These are phyloP conservation scores for Scytalidium lignicola DNA, from an alignment of 2,329 filamentous ascomycete genomes.

Conservation along the genomic window DNA sequence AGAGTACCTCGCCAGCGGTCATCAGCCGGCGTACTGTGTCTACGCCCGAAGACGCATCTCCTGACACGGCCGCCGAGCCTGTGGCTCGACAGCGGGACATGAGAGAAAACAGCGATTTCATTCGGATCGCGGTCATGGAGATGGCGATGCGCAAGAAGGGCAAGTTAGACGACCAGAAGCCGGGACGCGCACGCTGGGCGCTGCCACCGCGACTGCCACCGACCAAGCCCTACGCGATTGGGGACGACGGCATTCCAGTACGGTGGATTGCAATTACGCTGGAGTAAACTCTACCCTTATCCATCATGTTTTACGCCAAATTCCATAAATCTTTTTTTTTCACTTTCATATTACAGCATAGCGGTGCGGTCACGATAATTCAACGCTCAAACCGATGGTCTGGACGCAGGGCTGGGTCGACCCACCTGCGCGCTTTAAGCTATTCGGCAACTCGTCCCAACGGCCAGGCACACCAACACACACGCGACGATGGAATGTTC, in stretches of 20 bases:
- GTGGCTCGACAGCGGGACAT: constrained; percentile 58
- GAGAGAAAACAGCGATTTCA: constrained; percentile 66
- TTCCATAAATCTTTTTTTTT: too few relatives aligned
- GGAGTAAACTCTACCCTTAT: constrained; percentile 16
- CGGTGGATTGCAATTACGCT: constrained; percentile 46
- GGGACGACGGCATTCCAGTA: constrained; percentile 52
- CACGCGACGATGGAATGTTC: background rate
- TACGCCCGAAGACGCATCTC: constrained; percentile 24
- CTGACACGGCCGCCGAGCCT: constrained; percentile 34
- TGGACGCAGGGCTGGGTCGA: background rate
- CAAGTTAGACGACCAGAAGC: constrained; percentile 60
- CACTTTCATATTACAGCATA: too few relatives aligned
- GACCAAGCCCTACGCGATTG: constrained; percentile 50
- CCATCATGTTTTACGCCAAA: too few relatives aligned
- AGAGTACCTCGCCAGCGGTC: constrained; percentile 32
- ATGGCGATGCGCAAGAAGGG: constrained; percentile 65
- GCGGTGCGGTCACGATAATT: too few relatives aligned
- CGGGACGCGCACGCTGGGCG: constrained; percentile 63
- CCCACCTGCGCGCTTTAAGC: too few relatives aligned
- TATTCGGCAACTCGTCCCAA: background rate
- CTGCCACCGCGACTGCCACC: constrained; percentile 58
- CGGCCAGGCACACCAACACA: background rate
- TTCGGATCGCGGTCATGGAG: constrained; percentile 66
- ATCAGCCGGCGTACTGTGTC: constrained; percentile 24
- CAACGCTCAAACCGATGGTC: background rate